Percentiles rank a stretch among this genome's conserved stretches.
phyloP scores from a whole-genome alignment of 768 basidiomycete genomes.

The Sutorius australiensis region DNA sequence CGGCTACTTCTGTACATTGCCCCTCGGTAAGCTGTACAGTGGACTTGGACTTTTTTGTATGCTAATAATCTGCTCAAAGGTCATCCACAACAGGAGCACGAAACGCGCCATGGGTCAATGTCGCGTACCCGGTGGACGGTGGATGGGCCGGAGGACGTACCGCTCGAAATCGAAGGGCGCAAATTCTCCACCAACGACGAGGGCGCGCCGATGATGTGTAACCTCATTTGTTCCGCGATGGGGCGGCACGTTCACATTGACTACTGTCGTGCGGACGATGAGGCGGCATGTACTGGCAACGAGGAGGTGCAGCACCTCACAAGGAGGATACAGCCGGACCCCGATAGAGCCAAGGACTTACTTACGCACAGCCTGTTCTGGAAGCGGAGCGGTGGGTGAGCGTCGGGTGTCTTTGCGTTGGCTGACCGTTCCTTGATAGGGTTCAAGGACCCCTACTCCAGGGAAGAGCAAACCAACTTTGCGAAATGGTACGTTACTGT shows the following conservation, averaged over 20 bases:
- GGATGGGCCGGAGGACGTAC: conserved; percentile 47
- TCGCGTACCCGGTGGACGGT: conserved; percentile 53
- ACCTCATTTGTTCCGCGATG: conserved; percentile 49
- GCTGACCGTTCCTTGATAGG: conserved; percentile 30
- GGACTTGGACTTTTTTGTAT: neutral
- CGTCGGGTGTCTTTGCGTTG: neutral
- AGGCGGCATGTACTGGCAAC: conserved; percentile 35
- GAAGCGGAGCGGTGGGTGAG: conserved; percentile 49
- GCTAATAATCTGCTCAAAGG: conserved; percentile 31
- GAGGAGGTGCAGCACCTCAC: conserved; percentile 46
- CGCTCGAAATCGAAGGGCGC: conserved; percentile 52
- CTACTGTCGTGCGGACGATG: conserved; percentile 45
- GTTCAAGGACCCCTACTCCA: conserved; percentile 62
- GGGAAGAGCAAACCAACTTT: conserved; percentile 53
- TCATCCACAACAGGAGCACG: conserved; percentile 57
- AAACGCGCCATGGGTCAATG: conserved; percentile 64
- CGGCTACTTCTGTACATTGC: conserved; percentile 56
- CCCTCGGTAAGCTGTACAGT: conserved; percentile 39
- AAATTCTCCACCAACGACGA: conserved; percentile 52
- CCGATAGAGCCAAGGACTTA: conserved; percentile 47
- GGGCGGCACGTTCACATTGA: conserved; percentile 58
- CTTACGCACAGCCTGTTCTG: conserved; percentile 54
- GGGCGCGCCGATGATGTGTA: conserved; percentile 64
- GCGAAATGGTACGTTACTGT: conserved; percentile 43
- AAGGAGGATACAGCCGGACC: conserved; percentile 42